Evolutionary conservation across 192 early-diverging fungal species (phyloP).

Genomic region (Jimgerdemannia flammicorona): DNA sequence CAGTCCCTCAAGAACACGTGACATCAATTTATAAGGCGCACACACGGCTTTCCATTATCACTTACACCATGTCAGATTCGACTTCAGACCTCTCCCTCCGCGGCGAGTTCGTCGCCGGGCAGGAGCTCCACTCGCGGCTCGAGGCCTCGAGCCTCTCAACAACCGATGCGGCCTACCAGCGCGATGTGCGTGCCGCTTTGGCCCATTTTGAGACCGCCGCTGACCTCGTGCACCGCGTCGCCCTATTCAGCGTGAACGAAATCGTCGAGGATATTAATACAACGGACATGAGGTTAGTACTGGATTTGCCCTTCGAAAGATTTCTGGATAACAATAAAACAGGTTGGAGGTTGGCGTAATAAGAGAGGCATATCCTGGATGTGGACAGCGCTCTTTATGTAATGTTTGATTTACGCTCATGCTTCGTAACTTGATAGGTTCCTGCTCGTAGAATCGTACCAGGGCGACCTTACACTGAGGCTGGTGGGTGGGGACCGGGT

Average conservation of each 20-base stretch:
- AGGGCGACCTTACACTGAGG: slow-evolving; percentile 51
- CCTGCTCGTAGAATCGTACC: slow-evolving; percentile 53
- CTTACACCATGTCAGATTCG: not conserved
- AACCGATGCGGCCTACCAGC: slow-evolving; percentile 41
- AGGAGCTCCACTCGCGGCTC: slow-evolving; percentile 18
- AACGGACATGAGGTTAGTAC: slow-evolving; percentile 59
- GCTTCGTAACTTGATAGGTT: slow-evolving; percentile 31
- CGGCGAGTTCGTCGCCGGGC: slow-evolving; percentile 21
- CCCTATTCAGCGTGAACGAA: slow-evolving; percentile 86
- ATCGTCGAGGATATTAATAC: slow-evolving; percentile 84
- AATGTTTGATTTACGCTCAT: not conserved
- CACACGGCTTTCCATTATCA: too few species aligned
- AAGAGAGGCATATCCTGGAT: too few species aligned
- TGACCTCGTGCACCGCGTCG: slow-evolving; percentile 51
- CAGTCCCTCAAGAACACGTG: too few species aligned
- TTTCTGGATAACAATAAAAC: too few species aligned
- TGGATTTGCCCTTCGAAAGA: too few species aligned
- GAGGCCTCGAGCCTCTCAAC: slow-evolving; percentile 41
- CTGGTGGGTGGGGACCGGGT: slow-evolving; percentile 35
- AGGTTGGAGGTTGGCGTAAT: too few species aligned
- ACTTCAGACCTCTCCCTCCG: slow-evolving; percentile 20
- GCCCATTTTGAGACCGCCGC: slow-evolving; percentile 38
- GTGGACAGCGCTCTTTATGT: not conserved
- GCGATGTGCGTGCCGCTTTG: slow-evolving; percentile 46
- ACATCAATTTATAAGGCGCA: too few species aligned